Base-by-base conservation (phyloP, 345 rosid genomes). In the Atalantia buxifolia region DNA sequence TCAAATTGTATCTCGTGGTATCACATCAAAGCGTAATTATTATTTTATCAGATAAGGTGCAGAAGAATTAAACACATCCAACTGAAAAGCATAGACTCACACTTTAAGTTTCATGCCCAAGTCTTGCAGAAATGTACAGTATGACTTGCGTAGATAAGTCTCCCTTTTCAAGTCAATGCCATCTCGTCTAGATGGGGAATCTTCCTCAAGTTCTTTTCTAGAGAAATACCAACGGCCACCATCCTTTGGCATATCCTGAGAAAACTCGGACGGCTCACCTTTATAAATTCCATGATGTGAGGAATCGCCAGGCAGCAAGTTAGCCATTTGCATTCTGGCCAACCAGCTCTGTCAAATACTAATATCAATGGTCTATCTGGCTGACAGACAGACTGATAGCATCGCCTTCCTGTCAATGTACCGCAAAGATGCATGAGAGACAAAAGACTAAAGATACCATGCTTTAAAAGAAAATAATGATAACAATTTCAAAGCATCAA, bases 91-190 rank as follows among this genome's bases (percentile, higher is more conserved):
- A 69, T 31, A 73, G 62, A 75, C 91, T 88, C 77, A 88, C 92
- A 89, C 92, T 87, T 89, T 89, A 67, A 89, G 88, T 77, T 89
- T 80, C 90, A 89, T 89, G 82, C 92, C 90, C 60, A 89, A 83
- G 79, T 89, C 92, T 77, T 89, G 92, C 71, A 89, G 69, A 83
- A 84, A 89, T 69, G 92, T 87, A 76, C 92, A 89, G 78, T 89
- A 89, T 45, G 90, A 87, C 81, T 87, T 89, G 78, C 90, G 84
- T 24, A 89, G 79, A 82, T 87, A 87, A 5, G 87, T 82, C 84
- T 87, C 92, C 80, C 82, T 89, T 86, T 86, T 89, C 83, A 85
- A 81, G 83, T 89, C 90, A 25, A 89, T 89, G 45, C 86, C 88
- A 78, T 89, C 92, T 69, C 50, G 73, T 76, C 81, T 86, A 27